Base-by-base conservation (phyloP, 176 grass and related monocot species). In the Oryza rufipogon region DNA sequence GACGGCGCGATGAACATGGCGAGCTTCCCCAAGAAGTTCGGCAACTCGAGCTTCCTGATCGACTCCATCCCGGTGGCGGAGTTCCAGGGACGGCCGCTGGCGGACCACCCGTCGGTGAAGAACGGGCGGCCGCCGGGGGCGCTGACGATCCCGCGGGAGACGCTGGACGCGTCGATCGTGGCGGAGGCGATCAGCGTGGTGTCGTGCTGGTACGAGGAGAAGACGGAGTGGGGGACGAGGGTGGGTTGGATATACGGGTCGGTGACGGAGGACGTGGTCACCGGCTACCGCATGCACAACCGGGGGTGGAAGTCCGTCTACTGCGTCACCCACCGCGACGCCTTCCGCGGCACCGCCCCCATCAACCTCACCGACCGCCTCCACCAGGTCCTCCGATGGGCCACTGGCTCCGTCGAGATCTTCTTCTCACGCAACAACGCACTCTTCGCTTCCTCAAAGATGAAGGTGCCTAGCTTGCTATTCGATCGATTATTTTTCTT, bases 171-270 rank as follows among this genome's bases (percentile, higher is more conserved):
- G 38, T 93, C 93, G 47, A 90, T 93, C 4, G 96, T 95, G 30
- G 96, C 96, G 51, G 96, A 98, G 87, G 96, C 91, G 13, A 94
- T 98, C 84, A 93, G 93, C 73, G 96, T 98, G 58, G 86, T 98
- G 75, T 98, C 96, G 28, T 98, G 96, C 38, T 98, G 96, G 96
- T 98, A 98, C 1, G 96, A 98, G 89, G 96, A 98, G 91, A 98
- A 98, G 83, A 98, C 96, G 1, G 96, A 98, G 69, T 98, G 96
- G 96, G 96, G 96, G 19, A 75, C 42, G 26, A 80, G 96, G 33
- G 96, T 98, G 30, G 96, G 96, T 9, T 98, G 96, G 96, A 98
- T 98, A 72, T 95, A 98, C 51, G 93, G 96, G 1, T 98, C 96
- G 3, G 93, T 98, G 70, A 98, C 96, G 17, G 96, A 98, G 70